phyloP scores from a whole-genome alignment of 2,329 filamentous ascomycete genomes.

The Xylogone sp. region DNA sequence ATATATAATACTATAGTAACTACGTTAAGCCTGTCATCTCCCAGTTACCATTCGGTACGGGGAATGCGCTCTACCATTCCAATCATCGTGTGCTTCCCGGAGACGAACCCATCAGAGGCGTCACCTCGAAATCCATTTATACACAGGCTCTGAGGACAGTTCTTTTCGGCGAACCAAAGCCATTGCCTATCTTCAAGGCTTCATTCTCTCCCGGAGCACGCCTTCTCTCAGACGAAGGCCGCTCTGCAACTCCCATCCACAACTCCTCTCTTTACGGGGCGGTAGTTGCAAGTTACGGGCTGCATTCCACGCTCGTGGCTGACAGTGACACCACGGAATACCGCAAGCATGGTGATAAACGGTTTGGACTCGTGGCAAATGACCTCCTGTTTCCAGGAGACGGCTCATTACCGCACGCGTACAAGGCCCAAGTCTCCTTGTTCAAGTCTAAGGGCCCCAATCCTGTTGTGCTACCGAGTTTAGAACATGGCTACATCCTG shows the following conservation, averaged over 20 bases:
- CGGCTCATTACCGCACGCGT: constrained; percentile 49
- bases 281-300: constrained; percentile 85
- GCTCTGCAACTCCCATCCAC: constrained; percentile 17
- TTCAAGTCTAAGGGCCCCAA: constrained; percentile 28
- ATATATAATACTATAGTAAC: too few species aligned
- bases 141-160: constrained; percentile 50
- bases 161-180: constrained; percentile 49
- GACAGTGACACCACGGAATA: constrained; percentile 85
- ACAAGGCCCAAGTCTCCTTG: constrained; percentile 46
- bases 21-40: constrained; percentile 41
- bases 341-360: constrained; percentile 68
- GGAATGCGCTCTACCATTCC: constrained; percentile 62
- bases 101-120: constrained; percentile 26
- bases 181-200: constrained; percentile 60
- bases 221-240: constrained; percentile 35
- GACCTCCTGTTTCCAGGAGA: constrained; percentile 61
- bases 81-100: constrained; percentile 45
- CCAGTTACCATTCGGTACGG: constrained; percentile 60
- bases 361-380: constrained; percentile 82
- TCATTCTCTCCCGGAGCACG: constrained; percentile 53
- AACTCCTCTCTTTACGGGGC: constrained; percentile 57
- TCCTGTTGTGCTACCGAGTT: constrained; percentile 30
- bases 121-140: constrained; percentile 38
- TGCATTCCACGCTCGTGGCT: constrained; percentile 84
- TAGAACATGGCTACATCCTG: constrained; percentile 71